phyloP scores from a whole-genome alignment of 2,329 filamentous ascomycete genomes.

The Intubia oerlemansii region DNA sequence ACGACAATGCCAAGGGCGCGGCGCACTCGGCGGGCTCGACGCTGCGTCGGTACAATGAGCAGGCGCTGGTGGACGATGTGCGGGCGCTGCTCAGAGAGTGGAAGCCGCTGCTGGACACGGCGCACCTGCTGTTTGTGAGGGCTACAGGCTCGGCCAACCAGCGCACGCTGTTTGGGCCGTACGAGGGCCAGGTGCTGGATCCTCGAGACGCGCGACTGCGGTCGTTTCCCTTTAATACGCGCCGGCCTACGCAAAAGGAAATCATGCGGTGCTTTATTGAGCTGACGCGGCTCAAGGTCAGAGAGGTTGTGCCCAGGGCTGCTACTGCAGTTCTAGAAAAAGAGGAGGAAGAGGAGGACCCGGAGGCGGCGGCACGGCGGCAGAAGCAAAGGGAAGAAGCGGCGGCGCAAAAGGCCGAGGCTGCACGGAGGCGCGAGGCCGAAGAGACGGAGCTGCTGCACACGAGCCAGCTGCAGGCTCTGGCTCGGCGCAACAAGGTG shows the following conservation, averaged over 20 bases:
- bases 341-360: conserved; percentile 11
- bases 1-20: conserved; percentile 7
- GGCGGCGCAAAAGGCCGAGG: conserved; percentile 22
- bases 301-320: conserved; percentile 49
- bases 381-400: neutral
- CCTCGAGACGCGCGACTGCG: conserved; percentile 62
- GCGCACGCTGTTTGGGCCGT: conserved; percentile 72
- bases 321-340: conserved; percentile 6
- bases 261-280: conserved; percentile 90
- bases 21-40: conserved; percentile 74
- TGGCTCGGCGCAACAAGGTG: conserved; percentile 76
- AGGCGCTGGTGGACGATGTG: conserved; percentile 74
- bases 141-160: conserved; percentile 77
- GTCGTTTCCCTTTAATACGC: conserved; percentile 82
- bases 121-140: conserved; percentile 71
- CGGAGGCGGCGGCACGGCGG: conserved; percentile 16
- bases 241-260: conserved; percentile 79
- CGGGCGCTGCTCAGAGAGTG: conserved; percentile 62
- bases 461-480: conserved; percentile 69
- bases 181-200: conserved; percentile 68
- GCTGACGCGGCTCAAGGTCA: conserved; percentile 73
- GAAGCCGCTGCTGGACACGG: conserved; percentile 65
- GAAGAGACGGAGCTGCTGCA: conserved; percentile 68
- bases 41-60: conserved; percentile 83
- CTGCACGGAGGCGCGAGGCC: conserved; percentile 49